Conservation (phyloP, 1,284 basidiomycete genomes). For the Violaceomyces palustris region DNA sequence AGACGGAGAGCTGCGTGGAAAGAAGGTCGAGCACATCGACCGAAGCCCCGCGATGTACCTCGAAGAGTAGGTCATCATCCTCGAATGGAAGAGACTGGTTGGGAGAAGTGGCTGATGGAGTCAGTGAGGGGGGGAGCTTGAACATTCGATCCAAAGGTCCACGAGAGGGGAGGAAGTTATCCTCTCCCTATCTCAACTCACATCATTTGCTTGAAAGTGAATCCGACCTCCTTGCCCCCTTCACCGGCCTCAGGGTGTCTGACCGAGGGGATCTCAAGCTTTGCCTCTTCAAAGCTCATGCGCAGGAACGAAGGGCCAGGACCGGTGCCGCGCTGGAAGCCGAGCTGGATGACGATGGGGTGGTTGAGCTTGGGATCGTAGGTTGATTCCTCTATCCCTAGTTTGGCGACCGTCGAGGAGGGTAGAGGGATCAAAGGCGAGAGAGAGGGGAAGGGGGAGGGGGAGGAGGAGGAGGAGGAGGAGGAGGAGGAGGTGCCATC, state of each 20-base stretch:
- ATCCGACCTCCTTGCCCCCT: constrained; percentile 8
- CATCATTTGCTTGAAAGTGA: constrained; percentile 26
- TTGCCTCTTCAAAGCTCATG: constrained; percentile 25
- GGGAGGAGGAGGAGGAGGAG: no score
- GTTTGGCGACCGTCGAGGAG: constrained; percentile 7
- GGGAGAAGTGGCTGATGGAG: not conserved
- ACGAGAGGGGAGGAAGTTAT: no score
- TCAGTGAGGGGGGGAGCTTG: not conserved
- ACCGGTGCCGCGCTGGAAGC: constrained; percentile 22
- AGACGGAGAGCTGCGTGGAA: constrained; percentile 15
- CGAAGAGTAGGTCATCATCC: constrained; percentile 13
- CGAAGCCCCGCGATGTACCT: constrained; percentile 19
- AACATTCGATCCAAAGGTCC: no score
- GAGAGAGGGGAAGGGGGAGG: no score
- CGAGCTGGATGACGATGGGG: constrained; percentile 28
- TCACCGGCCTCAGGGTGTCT: constrained; percentile 7
- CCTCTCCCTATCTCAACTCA: no score
- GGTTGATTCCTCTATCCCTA: constrained; percentile 5
- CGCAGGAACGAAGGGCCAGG: constrained; percentile 24
- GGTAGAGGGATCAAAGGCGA: constrained; percentile 22
- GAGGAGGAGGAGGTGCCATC: no score
- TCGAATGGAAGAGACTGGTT: constrained; percentile 13
- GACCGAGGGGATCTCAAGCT: constrained; percentile 25
- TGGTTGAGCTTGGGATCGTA: constrained; percentile 17
- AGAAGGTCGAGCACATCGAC: constrained; percentile 12